Base-by-base conservation (phyloP, 2,329 filamentous ascomycete genomes). In the Fusarium caatingaense region DNA sequence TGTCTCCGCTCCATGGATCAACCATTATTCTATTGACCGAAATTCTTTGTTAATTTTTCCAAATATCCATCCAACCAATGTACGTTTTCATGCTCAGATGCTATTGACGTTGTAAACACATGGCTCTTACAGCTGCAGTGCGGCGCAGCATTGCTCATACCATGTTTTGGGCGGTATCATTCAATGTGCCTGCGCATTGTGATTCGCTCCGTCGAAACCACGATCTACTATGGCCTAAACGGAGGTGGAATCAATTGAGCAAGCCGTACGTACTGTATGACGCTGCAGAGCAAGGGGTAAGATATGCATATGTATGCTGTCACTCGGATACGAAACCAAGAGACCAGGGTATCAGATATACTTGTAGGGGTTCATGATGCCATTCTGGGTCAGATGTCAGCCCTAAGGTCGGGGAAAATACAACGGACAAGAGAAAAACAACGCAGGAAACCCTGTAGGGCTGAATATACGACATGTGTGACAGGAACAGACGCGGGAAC, bases 321-420 rank as follows among this genome's bases (percentile, higher is more conserved):
- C 57, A 65, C 50, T 69, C 54, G 65, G 48, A 46, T 58, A 64
- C 34, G 50, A 57, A 41, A 32, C 57, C 27, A 63, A 37, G 40
- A 50, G 42, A 61, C 59, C 30, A 27, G 60, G 56, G 54, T 66
- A 64, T 69, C 60, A 91, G 72, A 98, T 92, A 80, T 98, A 98
- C 83, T 98, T 98, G 85, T 98, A 98, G 1, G 95, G 95, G 82
- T 98, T 98, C 93, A 98, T 97, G 81, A 98, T 98, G 49, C 94
- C 94, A 74, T 97, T 97, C 93, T 97, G 75, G 23, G 55, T 48
- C 49, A 50, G 56, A 55, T 69, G 75, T 78, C 72, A 78, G 75
- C 70, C 68, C 60, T 71, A 68, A 58, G 44, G 51, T 60, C 57
- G 47, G 47, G 37, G 44, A 25, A 55, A 41, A 48, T 53, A 45